These are phyloP conservation scores for Fusarium sp. DNA, from an alignment of 2,329 filamentous ascomycete species.

Conservation along the genomic window DNA sequence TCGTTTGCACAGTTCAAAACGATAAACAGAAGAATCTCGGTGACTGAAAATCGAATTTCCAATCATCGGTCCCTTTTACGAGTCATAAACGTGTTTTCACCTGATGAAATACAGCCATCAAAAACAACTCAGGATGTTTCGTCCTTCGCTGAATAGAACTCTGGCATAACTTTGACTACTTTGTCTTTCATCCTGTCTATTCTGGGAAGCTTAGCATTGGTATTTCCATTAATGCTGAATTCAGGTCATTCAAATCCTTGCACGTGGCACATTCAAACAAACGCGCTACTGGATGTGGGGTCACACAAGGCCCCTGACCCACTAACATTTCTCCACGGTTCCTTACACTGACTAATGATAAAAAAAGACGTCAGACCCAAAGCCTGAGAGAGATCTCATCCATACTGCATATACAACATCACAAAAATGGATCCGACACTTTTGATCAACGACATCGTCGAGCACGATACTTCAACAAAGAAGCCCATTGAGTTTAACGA, in stretches of 20 bases:
- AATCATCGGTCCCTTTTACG: neutral
- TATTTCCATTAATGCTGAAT: neutral
- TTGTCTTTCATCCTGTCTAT: neutral
- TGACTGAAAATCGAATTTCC: neutral
- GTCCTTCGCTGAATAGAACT: no score
- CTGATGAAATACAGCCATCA: neutral
- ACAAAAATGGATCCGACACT: constrained; percentile 56
- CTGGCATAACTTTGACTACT: no score
- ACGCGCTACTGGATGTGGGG: constrained; percentile 30
- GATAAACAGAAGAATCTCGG: neutral
- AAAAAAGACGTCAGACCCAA: constrained; percentile 33
- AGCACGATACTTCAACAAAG: constrained; percentile 70
- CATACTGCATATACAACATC: constrained; percentile 2
- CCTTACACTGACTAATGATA: constrained; percentile 18
- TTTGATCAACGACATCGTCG: constrained; percentile 80
- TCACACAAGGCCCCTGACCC: constrained; percentile 25
- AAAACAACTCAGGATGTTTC: neutral
- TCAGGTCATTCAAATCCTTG: neutral
- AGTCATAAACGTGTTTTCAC: neutral
- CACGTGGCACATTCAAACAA: constrained; percentile 24
- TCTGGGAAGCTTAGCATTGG: neutral
- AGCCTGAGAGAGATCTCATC: constrained; percentile 1
- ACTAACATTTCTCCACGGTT: constrained; percentile 33
- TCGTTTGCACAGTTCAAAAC: neutral
- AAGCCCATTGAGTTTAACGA: constrained; percentile 70